Percentiles rank a stretch among this genome's conserved stretches.
phyloP scores from a whole-genome alignment of 257 asterid genomes.

The Marsdenia floribunda region DNA sequence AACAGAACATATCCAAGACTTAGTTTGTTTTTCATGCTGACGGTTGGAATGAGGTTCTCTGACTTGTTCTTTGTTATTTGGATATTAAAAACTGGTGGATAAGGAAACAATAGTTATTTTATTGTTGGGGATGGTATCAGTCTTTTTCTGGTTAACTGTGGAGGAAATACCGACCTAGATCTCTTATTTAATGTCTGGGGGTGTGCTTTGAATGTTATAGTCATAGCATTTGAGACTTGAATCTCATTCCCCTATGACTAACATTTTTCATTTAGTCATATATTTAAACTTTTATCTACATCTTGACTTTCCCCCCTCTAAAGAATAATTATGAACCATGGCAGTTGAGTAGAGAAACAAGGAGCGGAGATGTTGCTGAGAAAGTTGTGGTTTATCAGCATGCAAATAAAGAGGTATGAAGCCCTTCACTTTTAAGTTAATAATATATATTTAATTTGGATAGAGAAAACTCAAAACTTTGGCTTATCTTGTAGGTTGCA shows the following conservation, averaged over 20 bases:
- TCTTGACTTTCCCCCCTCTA: neutral
- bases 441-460: neutral
- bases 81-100: neutral
- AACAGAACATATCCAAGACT: neutral
- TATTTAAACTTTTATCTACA: neutral
- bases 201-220: neutral
- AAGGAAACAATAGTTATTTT: neutral
- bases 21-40: neutral
- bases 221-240: too few relatives aligned
- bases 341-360: conserved; percentile 68
- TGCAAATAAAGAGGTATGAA: conserved; percentile 90
- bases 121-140: neutral
- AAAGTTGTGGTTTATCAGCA: conserved; percentile 59
- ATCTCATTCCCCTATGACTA: too few relatives aligned
- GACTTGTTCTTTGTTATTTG: neutral
- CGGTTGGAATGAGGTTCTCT: neutral
- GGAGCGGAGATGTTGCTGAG: conserved; percentile 60
- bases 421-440: neutral
- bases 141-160: neutral
- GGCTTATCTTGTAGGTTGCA: conserved; percentile 66
- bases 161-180: neutral
- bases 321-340: conserved; percentile 17
- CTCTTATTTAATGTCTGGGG: neutral
- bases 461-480: neutral
- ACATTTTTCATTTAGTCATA: neutral